Conservation (phyloP, 805 yeast genomes). For the Schwanniomyces occidentalis region DNA sequence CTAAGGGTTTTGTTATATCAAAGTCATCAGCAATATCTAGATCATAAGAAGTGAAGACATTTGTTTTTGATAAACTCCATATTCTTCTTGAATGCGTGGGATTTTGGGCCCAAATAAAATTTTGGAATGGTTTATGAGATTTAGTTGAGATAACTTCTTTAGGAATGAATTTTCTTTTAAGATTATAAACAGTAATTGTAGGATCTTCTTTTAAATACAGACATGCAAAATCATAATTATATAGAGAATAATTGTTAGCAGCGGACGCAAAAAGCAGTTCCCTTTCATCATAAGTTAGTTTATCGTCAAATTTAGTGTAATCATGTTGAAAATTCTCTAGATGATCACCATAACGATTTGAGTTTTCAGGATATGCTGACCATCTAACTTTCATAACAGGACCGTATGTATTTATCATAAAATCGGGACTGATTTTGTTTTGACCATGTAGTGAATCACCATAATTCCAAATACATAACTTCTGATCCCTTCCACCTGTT, state of each 20-base stretch:
- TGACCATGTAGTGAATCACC: constrained; percentile 22
- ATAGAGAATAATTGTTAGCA: constrained; percentile 27
- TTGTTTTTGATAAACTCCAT: constrained; percentile 44
- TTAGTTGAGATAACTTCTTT: constrained; percentile 59
- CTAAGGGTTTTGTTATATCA: constrained; percentile 39
- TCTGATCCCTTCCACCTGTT: constrained; percentile 92
- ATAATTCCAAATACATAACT: constrained; percentile 71
- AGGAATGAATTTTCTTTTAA: constrained; percentile 74
- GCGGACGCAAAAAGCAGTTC: constrained; percentile 15
- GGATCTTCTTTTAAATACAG: constrained; percentile 75
- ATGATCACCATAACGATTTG: constrained; percentile 7
- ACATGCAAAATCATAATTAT: constrained; percentile 68
- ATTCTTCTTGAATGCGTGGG: constrained; percentile 21
- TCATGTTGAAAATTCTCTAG: constrained; percentile 12
- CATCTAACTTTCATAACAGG: constrained; percentile 79
- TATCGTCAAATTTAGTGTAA: constrained; percentile 20
- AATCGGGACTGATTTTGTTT: constrained; percentile 54
- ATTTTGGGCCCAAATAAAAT: constrained; percentile 43
- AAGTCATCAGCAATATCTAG: constrained; percentile 23
- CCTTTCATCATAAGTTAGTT: constrained; percentile 16
- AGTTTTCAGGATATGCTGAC: constrained; percentile 32
- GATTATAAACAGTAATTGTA: constrained; percentile 65
- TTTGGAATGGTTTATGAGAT: constrained; percentile 41
- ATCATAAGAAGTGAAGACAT: constrained; percentile 36
- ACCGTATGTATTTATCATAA: constrained; percentile 69